These are phyloP conservation scores for Fusarium kyushuense DNA, from an alignment of 2,329 filamentous ascomycete species.

Conservation along the genomic window DNA sequence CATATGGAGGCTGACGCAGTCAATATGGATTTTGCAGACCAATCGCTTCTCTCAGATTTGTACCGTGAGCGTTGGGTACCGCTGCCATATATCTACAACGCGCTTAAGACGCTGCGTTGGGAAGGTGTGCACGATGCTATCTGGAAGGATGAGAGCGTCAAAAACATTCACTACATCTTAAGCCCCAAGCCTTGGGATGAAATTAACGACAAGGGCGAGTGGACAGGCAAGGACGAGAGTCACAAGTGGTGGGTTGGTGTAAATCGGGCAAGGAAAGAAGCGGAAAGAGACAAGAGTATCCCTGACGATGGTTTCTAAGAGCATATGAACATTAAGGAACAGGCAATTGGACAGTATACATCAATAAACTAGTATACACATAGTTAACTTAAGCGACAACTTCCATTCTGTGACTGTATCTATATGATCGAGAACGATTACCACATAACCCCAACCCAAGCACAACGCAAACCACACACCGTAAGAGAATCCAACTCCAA, in stretches of 20 bases:
- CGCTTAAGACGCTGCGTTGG: constrained; percentile 70
- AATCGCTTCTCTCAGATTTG: constrained; percentile 67
- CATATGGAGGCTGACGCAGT: constrained; percentile 62
- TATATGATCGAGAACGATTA: constrained; percentile 28
- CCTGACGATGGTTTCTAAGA: constrained; percentile 42
- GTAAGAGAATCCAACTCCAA: constrained; percentile 34
- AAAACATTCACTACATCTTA: constrained; percentile 72
- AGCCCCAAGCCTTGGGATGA: constrained; percentile 73
- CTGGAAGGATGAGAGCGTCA: constrained; percentile 69
- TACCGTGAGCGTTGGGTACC: constrained; percentile 68
- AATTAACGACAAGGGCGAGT: constrained; percentile 58
- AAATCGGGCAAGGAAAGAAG: constrained; percentile 59
- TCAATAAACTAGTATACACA: not conserved
- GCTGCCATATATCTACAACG: constrained; percentile 72
- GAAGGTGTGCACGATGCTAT: constrained; percentile 65
- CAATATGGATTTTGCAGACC: constrained; percentile 69
- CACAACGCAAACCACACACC: constrained; percentile 11
- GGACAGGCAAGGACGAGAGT: constrained; percentile 60
- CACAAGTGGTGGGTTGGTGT: constrained; percentile 68
- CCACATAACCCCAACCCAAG: not conserved
- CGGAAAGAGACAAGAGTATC: constrained; percentile 57
- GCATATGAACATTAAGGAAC: not conserved
- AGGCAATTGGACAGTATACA: not conserved
- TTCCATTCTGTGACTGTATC: constrained; percentile 42
- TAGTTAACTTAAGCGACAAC: not conserved